phyloP scores from a whole-genome alignment of 2,329 filamentous ascomycete species.

The Colletotrichum limetticola region DNA sequence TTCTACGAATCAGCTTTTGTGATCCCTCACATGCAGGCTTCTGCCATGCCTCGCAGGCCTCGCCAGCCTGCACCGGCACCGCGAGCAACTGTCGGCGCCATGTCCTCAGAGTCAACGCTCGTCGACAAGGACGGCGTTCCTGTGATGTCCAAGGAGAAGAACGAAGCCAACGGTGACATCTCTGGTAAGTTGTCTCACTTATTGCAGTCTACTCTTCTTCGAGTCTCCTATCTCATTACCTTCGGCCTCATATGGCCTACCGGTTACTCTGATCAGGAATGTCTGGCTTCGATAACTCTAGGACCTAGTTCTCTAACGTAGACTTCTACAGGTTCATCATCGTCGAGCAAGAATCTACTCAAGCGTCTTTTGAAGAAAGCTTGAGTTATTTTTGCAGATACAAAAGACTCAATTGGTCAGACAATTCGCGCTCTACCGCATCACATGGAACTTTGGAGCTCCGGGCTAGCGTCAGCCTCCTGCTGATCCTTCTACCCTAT shows the following conservation, averaged over 20 bases:
- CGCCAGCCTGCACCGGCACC: slow-evolving; percentile 11
- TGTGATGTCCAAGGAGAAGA: slow-evolving; percentile 26
- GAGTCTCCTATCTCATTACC: neutral
- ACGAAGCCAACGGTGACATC: slow-evolving; percentile 3
- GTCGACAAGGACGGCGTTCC: slow-evolving; percentile 28
- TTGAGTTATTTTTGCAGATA: neutral
- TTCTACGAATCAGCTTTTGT: slow-evolving; percentile 33
- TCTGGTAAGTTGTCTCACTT: neutral
- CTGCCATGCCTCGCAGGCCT: slow-evolving; percentile 29
- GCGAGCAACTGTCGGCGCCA: slow-evolving; percentile 6
- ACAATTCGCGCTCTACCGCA: neutral
- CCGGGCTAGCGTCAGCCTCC: neutral
- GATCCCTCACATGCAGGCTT: slow-evolving; percentile 26
- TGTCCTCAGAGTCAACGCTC: slow-evolving; percentile 30
- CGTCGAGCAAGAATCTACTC: slow-evolving; percentile 21
- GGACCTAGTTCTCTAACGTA: neutral
- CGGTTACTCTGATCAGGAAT: neutral
- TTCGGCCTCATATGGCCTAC: neutral
- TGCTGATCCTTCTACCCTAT: neutral
- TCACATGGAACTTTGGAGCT: neutral
- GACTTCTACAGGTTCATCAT: slow-evolving; percentile 3
- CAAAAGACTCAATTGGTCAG: neutral
- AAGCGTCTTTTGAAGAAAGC: slow-evolving; percentile 30
- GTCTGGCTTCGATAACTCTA: neutral
- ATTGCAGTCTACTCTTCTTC: neutral